Evolutionary conservation across 495 filamentous ascomycete genomes (phyloP).

Genomic region (Hyphodiscus hymeniophilus): DNA sequence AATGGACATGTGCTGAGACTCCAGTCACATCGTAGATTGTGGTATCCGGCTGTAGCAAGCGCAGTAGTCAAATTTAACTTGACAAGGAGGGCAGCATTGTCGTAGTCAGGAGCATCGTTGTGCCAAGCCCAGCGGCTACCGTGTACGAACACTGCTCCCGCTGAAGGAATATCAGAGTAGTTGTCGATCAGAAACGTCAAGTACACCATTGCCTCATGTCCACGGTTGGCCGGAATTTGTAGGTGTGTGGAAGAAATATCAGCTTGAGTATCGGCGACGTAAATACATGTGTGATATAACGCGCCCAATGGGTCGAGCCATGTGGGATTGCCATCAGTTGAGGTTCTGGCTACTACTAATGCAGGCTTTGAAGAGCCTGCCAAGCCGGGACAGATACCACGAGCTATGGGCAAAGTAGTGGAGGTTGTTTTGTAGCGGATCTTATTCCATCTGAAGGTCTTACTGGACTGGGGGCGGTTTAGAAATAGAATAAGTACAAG

Average conservation of each 20-base stretch:
- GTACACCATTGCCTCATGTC: constrained; percentile 46
- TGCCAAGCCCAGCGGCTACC: constrained; percentile 36
- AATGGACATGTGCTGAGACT: constrained; percentile 16
- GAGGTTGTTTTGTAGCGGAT: constrained; percentile 13
- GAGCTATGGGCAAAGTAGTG: constrained; percentile 3
- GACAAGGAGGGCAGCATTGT: constrained; percentile 9
- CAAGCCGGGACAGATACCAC: constrained; percentile 13
- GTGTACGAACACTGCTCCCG: constrained; percentile 38
- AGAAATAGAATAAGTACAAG: constrained; percentile 9
- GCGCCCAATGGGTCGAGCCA: constrained; percentile 11
- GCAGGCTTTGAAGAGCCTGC: constrained; percentile 7
- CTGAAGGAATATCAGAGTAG: constrained; percentile 38
- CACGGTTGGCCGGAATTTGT: constrained; percentile 18
- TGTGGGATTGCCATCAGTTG: constrained; percentile 5
- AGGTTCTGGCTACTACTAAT: constrained; percentile 9
- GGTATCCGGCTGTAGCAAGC: constrained; percentile 19
- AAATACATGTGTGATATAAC: constrained; percentile 31
- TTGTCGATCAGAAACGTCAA: constrained; percentile 46
- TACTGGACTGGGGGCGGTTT: constrained; percentile 8
- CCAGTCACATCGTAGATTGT: constrained; percentile 37
- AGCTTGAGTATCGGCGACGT: constrained; percentile 52
- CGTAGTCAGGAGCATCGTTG: constrained; percentile 31
- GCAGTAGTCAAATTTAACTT: constrained; percentile 5
- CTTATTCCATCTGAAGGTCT: constrained; percentile 11
- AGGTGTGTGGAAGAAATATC: constrained; percentile 1